These are phyloP conservation scores for Candida odintsovae DNA, from an alignment of 805 yeast genomes.

Conservation along the genomic window DNA sequence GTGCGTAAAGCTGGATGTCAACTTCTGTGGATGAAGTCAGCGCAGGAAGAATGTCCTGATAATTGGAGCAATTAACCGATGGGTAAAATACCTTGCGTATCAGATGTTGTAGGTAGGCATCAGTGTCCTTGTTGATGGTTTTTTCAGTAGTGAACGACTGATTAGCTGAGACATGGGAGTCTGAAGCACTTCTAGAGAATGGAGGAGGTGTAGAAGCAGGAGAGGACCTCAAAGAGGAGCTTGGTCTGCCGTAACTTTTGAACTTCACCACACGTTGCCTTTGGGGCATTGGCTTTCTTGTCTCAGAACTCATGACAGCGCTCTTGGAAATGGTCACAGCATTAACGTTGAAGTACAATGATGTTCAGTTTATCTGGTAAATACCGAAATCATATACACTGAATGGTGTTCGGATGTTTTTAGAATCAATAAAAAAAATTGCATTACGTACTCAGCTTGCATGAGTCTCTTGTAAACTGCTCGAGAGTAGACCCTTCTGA, in stretches of 20 bases:
- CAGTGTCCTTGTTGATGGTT: background rate
- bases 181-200: background rate
- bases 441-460: background rate
- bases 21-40: constrained; percentile 34
- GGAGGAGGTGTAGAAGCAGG: background rate
- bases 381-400: background rate
- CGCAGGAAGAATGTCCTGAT: constrained; percentile 28
- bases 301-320: background rate
- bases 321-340: background rate
- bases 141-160: background rate
- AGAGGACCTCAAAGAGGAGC: background rate
- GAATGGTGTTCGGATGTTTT: constrained; percentile 2
- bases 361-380: no score
- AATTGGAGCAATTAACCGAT: constrained; percentile 12
- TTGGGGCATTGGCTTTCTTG: background rate
- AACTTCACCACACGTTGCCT: background rate
- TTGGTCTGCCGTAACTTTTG: background rate
- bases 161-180: background rate
- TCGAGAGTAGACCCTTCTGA: background rate
- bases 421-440: background rate
- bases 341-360: no score
- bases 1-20: constrained; percentile 40
- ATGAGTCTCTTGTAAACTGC: background rate
- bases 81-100: constrained; percentile 24
- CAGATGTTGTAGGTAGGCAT: constrained; percentile 20